Conservation (phyloP, 139 green algal genomes). For the Pedinophyceae sp. region DNA sequence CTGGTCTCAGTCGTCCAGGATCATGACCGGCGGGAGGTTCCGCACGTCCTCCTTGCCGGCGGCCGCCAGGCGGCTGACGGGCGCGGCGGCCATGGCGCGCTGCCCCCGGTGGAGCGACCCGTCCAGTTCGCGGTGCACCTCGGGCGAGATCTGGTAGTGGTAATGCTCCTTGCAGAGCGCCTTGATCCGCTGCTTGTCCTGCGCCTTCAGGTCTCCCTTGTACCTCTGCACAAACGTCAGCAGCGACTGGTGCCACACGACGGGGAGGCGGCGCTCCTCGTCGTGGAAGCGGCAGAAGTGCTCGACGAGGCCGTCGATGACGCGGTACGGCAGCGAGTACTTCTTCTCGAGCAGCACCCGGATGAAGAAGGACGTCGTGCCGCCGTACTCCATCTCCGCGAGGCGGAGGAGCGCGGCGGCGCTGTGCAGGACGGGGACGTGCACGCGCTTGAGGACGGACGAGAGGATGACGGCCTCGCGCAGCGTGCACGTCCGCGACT, state of each 20-base stretch:
- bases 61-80: constrained; percentile 13
- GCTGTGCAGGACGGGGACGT: constrained; percentile 79
- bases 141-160: constrained; percentile 80
- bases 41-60: constrained; percentile 41
- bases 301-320: constrained; percentile 42
- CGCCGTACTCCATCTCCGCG: constrained; percentile 78
- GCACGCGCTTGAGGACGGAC: constrained; percentile 51
- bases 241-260: constrained; percentile 96
- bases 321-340: constrained; percentile 90
- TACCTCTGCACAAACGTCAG: constrained; percentile 90
- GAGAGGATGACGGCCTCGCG: constrained; percentile 90
- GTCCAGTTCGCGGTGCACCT: constrained; percentile 80
- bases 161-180: constrained; percentile 58
- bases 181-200: constrained; percentile 61
- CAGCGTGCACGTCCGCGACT: constrained; percentile 62
- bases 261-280: constrained; percentile 76
- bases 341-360: constrained; percentile 95
- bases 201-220: constrained; percentile 27
- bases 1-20: constrained; percentile 76
- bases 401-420: constrained; percentile 76
- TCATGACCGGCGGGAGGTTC: constrained; percentile 52
- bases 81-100: constrained; percentile 7
- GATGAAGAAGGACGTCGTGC: constrained; percentile 95
- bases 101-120: constrained; percentile 13
- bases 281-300: constrained; percentile 62